Base-by-base conservation (phyloP, 2,329 filamentous ascomycete species). In the Westerdykella ornata region DNA sequence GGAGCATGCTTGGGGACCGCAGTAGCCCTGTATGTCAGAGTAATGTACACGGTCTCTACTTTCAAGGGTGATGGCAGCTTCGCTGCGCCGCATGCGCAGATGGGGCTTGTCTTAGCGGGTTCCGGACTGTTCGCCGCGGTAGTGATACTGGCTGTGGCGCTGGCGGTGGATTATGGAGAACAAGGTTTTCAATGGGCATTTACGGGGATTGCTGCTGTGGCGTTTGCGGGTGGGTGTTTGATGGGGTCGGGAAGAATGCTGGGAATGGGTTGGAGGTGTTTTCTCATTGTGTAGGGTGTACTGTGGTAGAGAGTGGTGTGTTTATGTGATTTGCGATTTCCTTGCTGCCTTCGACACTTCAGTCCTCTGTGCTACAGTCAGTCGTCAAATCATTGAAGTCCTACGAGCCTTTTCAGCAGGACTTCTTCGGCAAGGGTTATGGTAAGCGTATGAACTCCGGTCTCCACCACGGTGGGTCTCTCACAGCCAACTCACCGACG, bases 1-100 rank as follows among this genome's bases (percentile, higher is more conserved):
- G 48, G 45, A 3, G 6, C 43, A 8, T 39, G 35, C 19, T 30
- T 53, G 3, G 50, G 50, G 3, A 26, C 38, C 29, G 13, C 47
- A 9, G 16, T 53, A 5, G 31, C 41, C 2, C 11, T 48, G 15
- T 31, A 42, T 16, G 16, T 37, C 13, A 43, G 39, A 16, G 50
- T 43, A 2, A 20, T 35, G 8, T 33, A 33, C 3, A 35, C 19
- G 9, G 22, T 43, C 5, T 42, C 45, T 36, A 14, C 32, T 35
- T 33, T n/a, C 18, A 13, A 30, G 12, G 20, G 32, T n/a, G n/a
- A 5, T 8, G 18, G 16, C 17, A 22, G n/a, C 5, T 26, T 36
- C 31, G 12, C 13, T 12, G 38, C 26, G 13, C 41, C 28, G 41
- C 14, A 30, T 11, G 26, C 29, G 2, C 12, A 14, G 15, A 31